Base-by-base conservation (phyloP, 2,329 filamentous ascomycete genomes). In the Ilyonectria sp. region DNA sequence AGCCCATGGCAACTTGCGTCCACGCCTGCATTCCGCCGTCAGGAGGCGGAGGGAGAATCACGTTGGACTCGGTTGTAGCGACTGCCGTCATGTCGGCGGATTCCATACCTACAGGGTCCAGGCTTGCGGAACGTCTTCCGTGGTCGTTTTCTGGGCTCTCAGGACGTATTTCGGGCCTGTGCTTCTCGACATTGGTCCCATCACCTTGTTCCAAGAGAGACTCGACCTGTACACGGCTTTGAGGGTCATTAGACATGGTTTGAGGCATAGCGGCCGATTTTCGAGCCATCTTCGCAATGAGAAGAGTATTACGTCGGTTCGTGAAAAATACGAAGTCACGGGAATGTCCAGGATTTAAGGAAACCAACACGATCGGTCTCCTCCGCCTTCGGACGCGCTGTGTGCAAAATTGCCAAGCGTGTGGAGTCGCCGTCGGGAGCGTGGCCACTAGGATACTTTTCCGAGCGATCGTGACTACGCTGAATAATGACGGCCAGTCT, bases 1-100 rank as follows among this genome's bases (percentile, higher is more conserved):
- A 83, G 7, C 78, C 82, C 74, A 80, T 77, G 7, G 74, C 74
- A 2, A 82, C 81, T 68, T 83, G 81, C 0, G 76, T 76, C 81
- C 81, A 83, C 15, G 77, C 79, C 15, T 56, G 55, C 17, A 74
- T 37, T 26, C 76, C 76, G 2, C 75, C 76, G 17, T 78, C 76
- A 1, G 76, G 76, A 3, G 76, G 75, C 7, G 70, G 66, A 21
- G 62, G 66, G 5, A 65, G 53, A 23, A 37, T 52, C 49, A 31
- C 49, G 55, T 47, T 53, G 19, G 65, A 60, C 29, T 65, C 53
- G 50, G 44, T 60, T 2, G 56, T 63, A 6, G 55, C 43, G 50
- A 56, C 43, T 37, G 60, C 60, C 26, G 65, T 26, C 40, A 68
- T 37, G 46, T 63, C 43, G 46, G 35, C 29, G 31, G 35, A 29